Percentiles rank a stretch among this genome's conserved stretches.
Conservation (phyloP, 257 asterid species). For the Asclepias syriaca region DNA sequence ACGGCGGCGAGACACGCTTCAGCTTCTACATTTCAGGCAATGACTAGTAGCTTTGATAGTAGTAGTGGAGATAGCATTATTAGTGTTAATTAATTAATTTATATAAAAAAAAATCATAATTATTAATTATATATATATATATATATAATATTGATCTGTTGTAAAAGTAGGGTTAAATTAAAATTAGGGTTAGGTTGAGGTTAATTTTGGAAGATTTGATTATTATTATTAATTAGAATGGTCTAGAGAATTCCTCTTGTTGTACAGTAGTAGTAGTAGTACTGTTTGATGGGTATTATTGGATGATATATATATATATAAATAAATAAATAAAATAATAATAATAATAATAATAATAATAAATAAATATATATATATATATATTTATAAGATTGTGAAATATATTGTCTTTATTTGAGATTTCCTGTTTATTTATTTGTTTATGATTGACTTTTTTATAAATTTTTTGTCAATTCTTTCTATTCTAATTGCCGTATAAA, state of each 20-base stretch:
- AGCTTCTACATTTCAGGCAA: conserved; percentile 37
- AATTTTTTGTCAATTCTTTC: background rate
- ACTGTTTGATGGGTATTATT: conserved; percentile 27
- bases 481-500: too few relatives aligned
- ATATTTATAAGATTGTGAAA: conserved; percentile 35
- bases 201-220: conserved; percentile 27
- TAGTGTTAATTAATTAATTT: conserved; percentile 41
- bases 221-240: conserved; percentile 17
- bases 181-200: conserved; percentile 22
- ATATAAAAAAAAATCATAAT: conserved; percentile 1
- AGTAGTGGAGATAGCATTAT: conserved; percentile 87
- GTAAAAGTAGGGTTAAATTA: conserved; percentile 21
- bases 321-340: too few relatives aligned
- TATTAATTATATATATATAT: background rate
- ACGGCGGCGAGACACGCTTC: conserved; percentile 40
- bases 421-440: background rate
- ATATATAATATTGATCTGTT: conserved; percentile 22
- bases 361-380: too few relatives aligned
- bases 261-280: conserved; percentile 7
- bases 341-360: too few relatives aligned
- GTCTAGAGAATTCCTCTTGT: conserved; percentile 18
- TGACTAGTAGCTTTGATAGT: conserved; percentile 59
- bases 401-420: background rate
- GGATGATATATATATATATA: too few relatives aligned
- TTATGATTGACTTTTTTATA: background rate